These are phyloP conservation scores for Blastocystis sp. DNA, from an alignment of 352 stramenopile species.

Conservation along the genomic window DNA sequence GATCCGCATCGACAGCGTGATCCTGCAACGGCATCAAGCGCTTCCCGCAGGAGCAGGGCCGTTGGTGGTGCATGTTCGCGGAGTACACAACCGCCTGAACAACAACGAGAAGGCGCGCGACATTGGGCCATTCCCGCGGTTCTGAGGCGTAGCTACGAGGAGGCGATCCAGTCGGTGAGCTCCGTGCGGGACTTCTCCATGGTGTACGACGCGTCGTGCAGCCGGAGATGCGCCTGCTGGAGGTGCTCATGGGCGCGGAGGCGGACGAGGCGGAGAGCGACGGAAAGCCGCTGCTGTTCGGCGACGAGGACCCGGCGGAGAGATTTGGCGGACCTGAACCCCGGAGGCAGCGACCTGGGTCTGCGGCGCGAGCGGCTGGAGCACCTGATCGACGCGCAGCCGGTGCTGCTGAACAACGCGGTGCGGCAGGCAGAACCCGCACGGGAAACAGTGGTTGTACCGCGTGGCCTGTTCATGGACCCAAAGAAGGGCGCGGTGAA, in stretches of 20 bases:
- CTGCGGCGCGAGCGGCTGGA: slow-evolving; percentile 81
- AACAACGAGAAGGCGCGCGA: slow-evolving; percentile 91
- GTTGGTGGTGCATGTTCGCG: slow-evolving; percentile 92
- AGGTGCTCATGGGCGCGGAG: slow-evolving; percentile 87
- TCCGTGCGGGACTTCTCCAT: slow-evolving; percentile 94
- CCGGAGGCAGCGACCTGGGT: slow-evolving; percentile 80
- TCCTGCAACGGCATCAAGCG: slow-evolving; percentile 85
- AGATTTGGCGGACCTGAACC: slow-evolving; percentile 80
- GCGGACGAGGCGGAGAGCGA: slow-evolving; percentile 77
- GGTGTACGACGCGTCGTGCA: slow-evolving; percentile 94
- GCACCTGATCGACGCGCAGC: slow-evolving; percentile 87
- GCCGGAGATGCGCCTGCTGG: slow-evolving; percentile 94
- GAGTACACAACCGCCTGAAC: slow-evolving; percentile 91
- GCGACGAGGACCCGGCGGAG: slow-evolving; percentile 76
- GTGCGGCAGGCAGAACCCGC: slow-evolving; percentile 97
- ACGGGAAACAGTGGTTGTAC: slow-evolving; percentile 95
- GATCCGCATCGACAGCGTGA: slow-evolving; percentile 89
- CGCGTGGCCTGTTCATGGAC: slow-evolving; percentile 81
- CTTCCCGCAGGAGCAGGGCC: slow-evolving; percentile 92
- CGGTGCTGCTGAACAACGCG: slow-evolving; percentile 87
- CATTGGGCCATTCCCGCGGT: slow-evolving; percentile 82
- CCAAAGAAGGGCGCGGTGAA: slow-evolving; percentile 62
- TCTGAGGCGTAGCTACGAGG: slow-evolving; percentile 74
- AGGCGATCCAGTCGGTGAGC: slow-evolving; percentile 73
- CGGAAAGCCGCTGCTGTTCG: slow-evolving; percentile 12